Evolutionary conservation across 257 asterid genomes (phyloP), one percentile per base, ranked within the genome.

Genomic region (Lycium ferocissimum): DNA sequence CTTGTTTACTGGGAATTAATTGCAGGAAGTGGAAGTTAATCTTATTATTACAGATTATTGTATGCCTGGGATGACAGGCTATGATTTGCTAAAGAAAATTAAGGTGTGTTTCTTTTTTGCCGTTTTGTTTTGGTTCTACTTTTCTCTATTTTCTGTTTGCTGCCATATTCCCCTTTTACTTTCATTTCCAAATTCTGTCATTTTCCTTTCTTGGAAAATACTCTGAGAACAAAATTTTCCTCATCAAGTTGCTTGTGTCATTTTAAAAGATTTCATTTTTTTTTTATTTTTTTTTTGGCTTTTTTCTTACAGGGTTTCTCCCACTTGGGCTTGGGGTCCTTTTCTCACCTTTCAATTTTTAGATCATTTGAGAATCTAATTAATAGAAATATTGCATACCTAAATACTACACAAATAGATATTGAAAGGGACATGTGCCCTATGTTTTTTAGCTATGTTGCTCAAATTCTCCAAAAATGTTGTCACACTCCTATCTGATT

Each of bases 41-140:
- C 76, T 80, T 26, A 83, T 88, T 15, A 86, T 88, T 13, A 86
- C 90, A 13, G 90, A 88, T 69, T 88, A 88, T 12, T 88, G 86
- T 37, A 86, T 88, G 90, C 90, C 90, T 9, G 90, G 90, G 73
- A 84, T 88, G 90, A 85, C 90, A 35, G 90, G 90, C 66, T 88
- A 88, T 84, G 90, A 88, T 71, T 73, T 83, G 38, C 84, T 88
- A 40, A 86, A 85, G 83, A 87, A 87, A 84, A 65, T 87, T 7
- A 87, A 84, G 89, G 89, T 87, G 17, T 75, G 78, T 6, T 54
- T 67, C 1, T 9, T 2, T 51, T 47, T 59, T 26, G 26, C 33
- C 33, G 33, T 2, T 37, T 45, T 53, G 37, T 51, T 8, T 26
- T 61, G 15, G 22, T 45, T 53, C 4, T 66, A 35, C 10, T 49